phyloP scores from a whole-genome alignment of 108 stramenopile genomes.

The Fragilaria crotonensis region DNA sequence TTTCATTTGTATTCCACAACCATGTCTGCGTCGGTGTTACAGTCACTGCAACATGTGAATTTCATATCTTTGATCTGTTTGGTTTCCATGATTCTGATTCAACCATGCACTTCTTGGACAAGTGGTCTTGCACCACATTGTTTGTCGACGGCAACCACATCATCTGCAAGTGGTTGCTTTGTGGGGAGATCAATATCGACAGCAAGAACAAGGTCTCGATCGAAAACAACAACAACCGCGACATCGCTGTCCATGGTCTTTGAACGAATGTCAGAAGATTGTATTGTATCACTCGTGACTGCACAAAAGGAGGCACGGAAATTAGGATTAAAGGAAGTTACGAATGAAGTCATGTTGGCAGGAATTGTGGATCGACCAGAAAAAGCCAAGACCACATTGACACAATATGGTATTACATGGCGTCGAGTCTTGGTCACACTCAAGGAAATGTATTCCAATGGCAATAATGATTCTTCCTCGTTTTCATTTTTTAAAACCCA shows the following conservation, averaged over 20 bases:
- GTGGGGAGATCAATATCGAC: too few relatives aligned
- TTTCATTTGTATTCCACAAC: too few relatives aligned
- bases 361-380: slow-evolving; percentile 49
- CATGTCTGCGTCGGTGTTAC: too few relatives aligned
- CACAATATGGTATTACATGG: slow-evolving; percentile 35
- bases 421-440: slow-evolving; percentile 18
- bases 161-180: too few relatives aligned
- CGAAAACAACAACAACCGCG: too few relatives aligned
- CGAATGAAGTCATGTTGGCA: slow-evolving; percentile 25
- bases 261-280: slow-evolving; percentile 63
- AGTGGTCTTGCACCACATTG: too few relatives aligned
- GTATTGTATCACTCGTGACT: slow-evolving; percentile 42
- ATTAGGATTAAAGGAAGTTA: slow-evolving; percentile 21
- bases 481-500: slow-evolving; percentile 20
- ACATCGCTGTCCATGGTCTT: slow-evolving; percentile 30
- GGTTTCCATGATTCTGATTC: too few relatives aligned
- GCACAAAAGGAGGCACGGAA: slow-evolving; percentile 39
- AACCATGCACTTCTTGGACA: too few relatives aligned
- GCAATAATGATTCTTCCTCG: slow-evolving; percentile 7
- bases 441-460: slow-evolving; percentile 17
- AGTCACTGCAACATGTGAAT: too few relatives aligned
- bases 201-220: too few relatives aligned
- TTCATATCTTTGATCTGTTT: too few relatives aligned
- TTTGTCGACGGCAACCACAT: too few relatives aligned
- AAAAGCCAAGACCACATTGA: slow-evolving; percentile 27